Conservation (phyloP, 495 filamentous ascomycete species). For the Letharia columbiana region DNA sequence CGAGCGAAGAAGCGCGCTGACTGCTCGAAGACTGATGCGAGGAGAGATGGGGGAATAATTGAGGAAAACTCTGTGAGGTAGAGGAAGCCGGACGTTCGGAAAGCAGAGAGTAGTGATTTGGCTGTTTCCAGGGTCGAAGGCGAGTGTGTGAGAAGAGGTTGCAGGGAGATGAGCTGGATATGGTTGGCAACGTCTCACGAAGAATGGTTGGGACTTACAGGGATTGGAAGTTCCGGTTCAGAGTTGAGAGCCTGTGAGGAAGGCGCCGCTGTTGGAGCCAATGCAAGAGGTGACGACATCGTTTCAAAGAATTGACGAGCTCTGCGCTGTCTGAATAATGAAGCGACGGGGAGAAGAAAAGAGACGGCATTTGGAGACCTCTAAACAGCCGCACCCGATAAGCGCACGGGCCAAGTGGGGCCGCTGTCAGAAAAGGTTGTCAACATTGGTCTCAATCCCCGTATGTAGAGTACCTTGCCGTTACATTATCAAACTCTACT, state of each 20-base stretch:
- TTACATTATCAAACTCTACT: no score
- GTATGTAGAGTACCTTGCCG: no score
- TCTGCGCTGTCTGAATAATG: background rate
- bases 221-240: background rate
- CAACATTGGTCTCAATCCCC: no score
- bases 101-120: constrained; percentile 62
- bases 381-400: background rate
- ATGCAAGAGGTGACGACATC: background rate
- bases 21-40: constrained; percentile 55
- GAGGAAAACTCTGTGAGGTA: constrained; percentile 68
- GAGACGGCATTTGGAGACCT: background rate
- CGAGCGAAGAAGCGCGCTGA: constrained; percentile 74
- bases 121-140: constrained; percentile 58
- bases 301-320: no score
- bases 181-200: constrained; percentile 3
- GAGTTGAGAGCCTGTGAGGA: background rate
- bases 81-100: constrained; percentile 81
- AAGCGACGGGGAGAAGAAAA: background rate
- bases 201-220: constrained; percentile 1
- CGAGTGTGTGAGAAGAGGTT: constrained; percentile 58
- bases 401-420: constrained; percentile 2
- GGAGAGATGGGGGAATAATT: constrained; percentile 52
- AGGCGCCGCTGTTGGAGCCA: constrained; percentile 7
- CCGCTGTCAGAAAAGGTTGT: background rate
- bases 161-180: constrained; percentile 76